A percentile compares a stretch with the other conserved stretches of the same genome.
Evolutionary conservation across 2,329 filamentous ascomycete species (phyloP).

Genomic region (Mariannaea sp.): DNA sequence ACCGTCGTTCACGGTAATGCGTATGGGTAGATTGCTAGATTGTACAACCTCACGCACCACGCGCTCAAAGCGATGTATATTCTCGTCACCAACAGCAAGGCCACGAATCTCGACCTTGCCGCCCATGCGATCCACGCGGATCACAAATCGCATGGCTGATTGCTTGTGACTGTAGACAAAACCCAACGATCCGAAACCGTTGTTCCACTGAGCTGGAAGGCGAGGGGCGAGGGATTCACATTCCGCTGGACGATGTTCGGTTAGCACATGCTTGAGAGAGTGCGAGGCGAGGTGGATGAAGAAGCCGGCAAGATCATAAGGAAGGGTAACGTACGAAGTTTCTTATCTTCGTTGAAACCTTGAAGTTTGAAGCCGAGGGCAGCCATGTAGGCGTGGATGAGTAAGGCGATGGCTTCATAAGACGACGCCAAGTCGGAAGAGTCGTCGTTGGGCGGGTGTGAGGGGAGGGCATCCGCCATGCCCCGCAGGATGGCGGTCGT

Average conservation of each 20-base stretch:
- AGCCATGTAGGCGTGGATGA: slow-evolving; percentile 81
- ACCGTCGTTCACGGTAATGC: slow-evolving; percentile 54
- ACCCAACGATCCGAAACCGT: slow-evolving; percentile 69
- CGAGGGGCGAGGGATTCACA: slow-evolving; percentile 63
- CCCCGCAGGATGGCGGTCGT: slow-evolving; percentile 52
- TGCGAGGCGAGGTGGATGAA: neutral
- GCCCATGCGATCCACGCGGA: slow-evolving; percentile 83
- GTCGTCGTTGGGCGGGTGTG: slow-evolving; percentile 56
- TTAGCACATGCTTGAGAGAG: slow-evolving; percentile 10
- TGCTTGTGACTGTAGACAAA: slow-evolving; percentile 89
- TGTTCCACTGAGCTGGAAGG: slow-evolving; percentile 81
- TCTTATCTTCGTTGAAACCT: slow-evolving; percentile 83
- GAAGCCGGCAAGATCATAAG: too few species aligned
- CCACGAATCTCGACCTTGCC: slow-evolving; percentile 83
- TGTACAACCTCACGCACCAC: slow-evolving; percentile 74
- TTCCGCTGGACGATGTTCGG: slow-evolving; percentile 40
- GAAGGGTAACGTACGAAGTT: slow-evolving; percentile 58
- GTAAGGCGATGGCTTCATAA: slow-evolving; percentile 82
- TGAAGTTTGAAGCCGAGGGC: slow-evolving; percentile 80
- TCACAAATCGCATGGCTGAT: slow-evolving; percentile 80
- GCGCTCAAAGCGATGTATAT: slow-evolving; percentile 78
- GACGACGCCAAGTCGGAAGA: slow-evolving; percentile 69
- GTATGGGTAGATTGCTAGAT: slow-evolving; percentile 58
- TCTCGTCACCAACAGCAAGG: slow-evolving; percentile 78
- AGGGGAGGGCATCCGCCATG: slow-evolving; percentile 65